A percentile compares a stretch with the other conserved stretches of the same genome.
Conservation (phyloP, 768 basidiomycete species). For the Symmetrospora coprosmae region DNA sequence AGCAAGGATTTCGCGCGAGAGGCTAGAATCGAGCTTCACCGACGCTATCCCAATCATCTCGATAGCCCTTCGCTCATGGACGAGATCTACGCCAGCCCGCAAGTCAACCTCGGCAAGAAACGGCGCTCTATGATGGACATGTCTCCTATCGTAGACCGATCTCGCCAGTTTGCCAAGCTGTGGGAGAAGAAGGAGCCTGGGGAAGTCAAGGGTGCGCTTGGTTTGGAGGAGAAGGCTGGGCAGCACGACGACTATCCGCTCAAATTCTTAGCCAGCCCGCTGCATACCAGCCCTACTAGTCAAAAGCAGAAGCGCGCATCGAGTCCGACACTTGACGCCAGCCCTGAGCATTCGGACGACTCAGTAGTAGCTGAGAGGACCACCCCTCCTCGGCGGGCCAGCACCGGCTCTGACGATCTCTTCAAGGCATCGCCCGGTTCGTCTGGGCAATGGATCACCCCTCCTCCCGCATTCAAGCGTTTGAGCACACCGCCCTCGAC, state of each 20-base stretch:
- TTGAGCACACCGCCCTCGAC: background rate
- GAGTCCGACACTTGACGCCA: too few relatives aligned
- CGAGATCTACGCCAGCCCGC: background rate
- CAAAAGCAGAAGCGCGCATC: too few relatives aligned
- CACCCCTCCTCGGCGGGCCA: background rate
- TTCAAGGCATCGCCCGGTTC: background rate
- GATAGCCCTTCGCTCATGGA: background rate
- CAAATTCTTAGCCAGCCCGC: background rate
- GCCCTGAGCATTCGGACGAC: too few relatives aligned
- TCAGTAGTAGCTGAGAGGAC: too few relatives aligned
- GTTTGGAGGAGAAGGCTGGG: background rate
- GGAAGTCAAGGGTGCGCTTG: background rate
- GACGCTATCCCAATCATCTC: slow-evolving; percentile 27
- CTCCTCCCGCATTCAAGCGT: background rate
- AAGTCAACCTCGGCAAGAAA: background rate
- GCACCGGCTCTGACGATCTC: background rate
- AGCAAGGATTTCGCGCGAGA: slow-evolving; percentile 26
- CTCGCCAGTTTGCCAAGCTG: background rate
- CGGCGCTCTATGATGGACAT: background rate
- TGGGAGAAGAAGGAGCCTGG: slow-evolving; percentile 1
- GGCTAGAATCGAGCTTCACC: slow-evolving; percentile 35
- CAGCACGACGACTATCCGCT: background rate
- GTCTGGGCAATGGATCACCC: background rate
- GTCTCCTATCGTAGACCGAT: background rate
- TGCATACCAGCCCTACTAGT: too few relatives aligned